These are phyloP conservation scores for Gracilaria domingensis DNA, from an alignment of 23 red algal species.

Conservation along the genomic window DNA sequence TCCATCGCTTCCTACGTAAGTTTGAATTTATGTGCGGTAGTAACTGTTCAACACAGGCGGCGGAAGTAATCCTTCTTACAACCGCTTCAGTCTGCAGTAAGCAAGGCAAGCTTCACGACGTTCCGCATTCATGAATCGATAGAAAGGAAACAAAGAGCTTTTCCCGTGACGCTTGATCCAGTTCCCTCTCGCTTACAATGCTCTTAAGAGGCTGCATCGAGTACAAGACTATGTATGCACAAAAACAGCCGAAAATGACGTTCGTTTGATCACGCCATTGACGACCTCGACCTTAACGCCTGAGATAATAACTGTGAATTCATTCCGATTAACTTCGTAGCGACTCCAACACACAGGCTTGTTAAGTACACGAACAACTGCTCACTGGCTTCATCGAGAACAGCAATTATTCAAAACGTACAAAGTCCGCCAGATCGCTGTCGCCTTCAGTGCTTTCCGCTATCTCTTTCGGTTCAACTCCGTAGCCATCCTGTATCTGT, in stretches of 20 bases:
- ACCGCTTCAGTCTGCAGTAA: background rate
- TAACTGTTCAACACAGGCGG: background rate
- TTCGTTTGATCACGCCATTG: background rate
- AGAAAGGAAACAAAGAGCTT: background rate
- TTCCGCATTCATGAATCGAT: background rate
- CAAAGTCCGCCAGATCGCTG: conserved; percentile 17
- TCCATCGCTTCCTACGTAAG: too few species aligned
- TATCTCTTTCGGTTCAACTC: background rate
- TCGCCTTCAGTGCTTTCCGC: conserved; percentile 8
- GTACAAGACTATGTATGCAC: too few species aligned
- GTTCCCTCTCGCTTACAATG: too few species aligned
- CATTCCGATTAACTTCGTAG: too few species aligned
- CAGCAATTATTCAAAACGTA: background rate
- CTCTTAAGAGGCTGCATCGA: too few species aligned
- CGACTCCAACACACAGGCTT: too few species aligned
- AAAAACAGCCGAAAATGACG: background rate
- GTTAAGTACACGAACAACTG: too few species aligned
- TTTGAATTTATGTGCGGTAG: too few species aligned
- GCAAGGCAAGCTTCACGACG: background rate
- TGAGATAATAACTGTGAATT: too few species aligned
- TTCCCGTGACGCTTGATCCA: background rate
- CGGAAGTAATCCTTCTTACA: background rate
- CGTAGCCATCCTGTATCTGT: conserved; percentile 15
- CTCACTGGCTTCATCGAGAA: background rate
- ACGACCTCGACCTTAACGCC: background rate